Evolutionary conservation across 2,329 filamentous ascomycete species (phyloP).

Genomic region (Ceratocystis harringtonii): DNA sequence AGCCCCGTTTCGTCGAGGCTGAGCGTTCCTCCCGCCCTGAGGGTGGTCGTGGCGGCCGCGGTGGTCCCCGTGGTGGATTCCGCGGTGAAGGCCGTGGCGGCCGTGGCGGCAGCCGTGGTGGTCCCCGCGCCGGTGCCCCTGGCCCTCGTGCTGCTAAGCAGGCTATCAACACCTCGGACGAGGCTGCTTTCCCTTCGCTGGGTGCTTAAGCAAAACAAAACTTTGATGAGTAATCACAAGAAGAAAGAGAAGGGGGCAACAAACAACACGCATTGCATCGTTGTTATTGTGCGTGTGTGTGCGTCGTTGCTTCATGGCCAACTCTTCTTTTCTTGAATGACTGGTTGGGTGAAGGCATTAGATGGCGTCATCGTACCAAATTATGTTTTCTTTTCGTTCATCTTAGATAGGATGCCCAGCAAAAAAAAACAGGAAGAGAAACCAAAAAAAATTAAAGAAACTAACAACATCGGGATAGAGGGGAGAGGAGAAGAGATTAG

Average conservation of each 20-base stretch:
- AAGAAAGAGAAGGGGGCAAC: neutral
- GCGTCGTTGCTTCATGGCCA: neutral
- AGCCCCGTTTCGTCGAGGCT: constrained; percentile 65
- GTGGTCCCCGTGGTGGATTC: constrained; percentile 36
- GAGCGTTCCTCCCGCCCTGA: constrained; percentile 36
- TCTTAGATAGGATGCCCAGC: neutral
- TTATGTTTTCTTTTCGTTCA: neutral
- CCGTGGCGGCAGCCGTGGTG: constrained; percentile 34
- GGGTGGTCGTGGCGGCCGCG: constrained; percentile 38
- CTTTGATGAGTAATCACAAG: neutral
- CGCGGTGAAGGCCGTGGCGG: constrained; percentile 33
- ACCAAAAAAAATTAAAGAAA: constrained; percentile 15
- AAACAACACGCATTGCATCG: neutral
- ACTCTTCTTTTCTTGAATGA: neutral
- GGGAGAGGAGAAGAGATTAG: neutral
- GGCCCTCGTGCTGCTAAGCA: constrained; percentile 18
- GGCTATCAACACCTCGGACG: constrained; percentile 40
- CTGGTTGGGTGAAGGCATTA: neutral
- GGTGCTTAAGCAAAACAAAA: constrained; percentile 34
- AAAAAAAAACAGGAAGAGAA: constrained; percentile 15
- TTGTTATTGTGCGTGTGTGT: neutral
- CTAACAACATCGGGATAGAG: constrained; percentile 2
- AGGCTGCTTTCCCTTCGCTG: constrained; percentile 46
- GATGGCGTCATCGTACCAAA: neutral
- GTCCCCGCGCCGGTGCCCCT: constrained; percentile 27